Evolutionary conservation across 495 filamentous ascomycete genomes (phyloP), one percentile per base, ranked within the genome.

Genomic region (Aspergillus steynii): DNA sequence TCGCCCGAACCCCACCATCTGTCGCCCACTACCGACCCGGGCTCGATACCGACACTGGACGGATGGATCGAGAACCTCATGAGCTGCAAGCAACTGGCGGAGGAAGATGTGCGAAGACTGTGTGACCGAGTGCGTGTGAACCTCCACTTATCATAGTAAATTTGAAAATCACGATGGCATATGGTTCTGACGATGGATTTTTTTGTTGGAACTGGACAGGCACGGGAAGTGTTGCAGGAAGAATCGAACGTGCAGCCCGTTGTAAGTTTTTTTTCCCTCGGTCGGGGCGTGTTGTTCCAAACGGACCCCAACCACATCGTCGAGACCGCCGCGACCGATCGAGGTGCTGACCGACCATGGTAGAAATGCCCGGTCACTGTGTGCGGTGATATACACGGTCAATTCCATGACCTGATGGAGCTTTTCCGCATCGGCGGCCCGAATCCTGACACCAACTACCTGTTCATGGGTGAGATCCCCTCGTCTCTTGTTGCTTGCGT

Each of bases 241-340:
- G 95, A 99, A 78, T 96, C 92, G 51, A 99, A 99, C 70, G 95
- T 99, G 61, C 95, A 99, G 80, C 95, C 96, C 70, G 95, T 99
- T 74, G 93, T 97, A 90, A 76, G 93, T 83, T 62, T 63, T 55
- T 60, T 58, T 49, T 55, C 57, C 55, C 68, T 65, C 64, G 62
- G 58, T 65, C 60, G 32, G 48, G 55, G 56, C 50, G 57, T 61
- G 61, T 49, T n/a, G 37, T 53, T 51, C 46, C 51, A 31, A 47
- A 20, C 32, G 26, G 26, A 29, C 29, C 34, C 12, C 37, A 3
- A 42, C 37, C 7, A 42, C 12, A 42, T 42, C 14, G 3, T 42
- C 12, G 7, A 6, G 54, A 29, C 32, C 10, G 37, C 10, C 5
- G 54, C 54, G 37, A 47, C 45, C 54, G 45, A 58, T 71, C 80